Evolutionary conservation across 2,329 filamentous ascomycete species (phyloP), one percentile per base, ranked within the genome.

Genomic region (Colletotrichum coccodes): DNA sequence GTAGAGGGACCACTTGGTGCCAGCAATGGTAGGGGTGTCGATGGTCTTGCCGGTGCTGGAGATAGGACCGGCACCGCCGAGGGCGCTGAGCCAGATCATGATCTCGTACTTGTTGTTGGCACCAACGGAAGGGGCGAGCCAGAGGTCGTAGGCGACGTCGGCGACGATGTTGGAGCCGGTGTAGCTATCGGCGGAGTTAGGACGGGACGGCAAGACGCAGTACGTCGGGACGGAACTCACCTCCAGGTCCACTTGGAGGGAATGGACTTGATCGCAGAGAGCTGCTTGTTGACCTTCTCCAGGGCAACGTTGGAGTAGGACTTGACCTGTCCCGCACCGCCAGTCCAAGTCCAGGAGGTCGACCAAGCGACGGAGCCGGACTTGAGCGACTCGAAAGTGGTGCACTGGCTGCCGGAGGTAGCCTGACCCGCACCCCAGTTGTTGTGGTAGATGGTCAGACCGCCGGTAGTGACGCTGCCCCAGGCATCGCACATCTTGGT

Each of bases 61-160:
- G 64, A 75, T 74, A 30, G 73, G 74, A 30, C 72, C 70, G 14
- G 74, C 74, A 21, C 74, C 70, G 49, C 72, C 73, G 47, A 59
- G 56, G 46, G 69, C 59, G 50, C 58, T 70, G 2, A 75, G 72
- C 73, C 71, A 75, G 72, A 75, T 72, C 71, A 75, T 74, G 60
- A 75, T 71, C 57, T 75, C 72, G 62, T 88, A 89, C 73, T 88
- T 80, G 23, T 82, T 74, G 57, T 81, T 83, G 34, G 75, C 76
- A 7, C 83, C 79, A n/a, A 80, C 80, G 42, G 82, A 80, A 28
- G 77, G 76, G 14, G 79, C 79, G 44, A 86, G 86, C 80, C 90
- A 90, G 58, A 90, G 76, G 73, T 90, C 87, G 75, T 89, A 90
- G 26, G 87, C 81, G 14, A 90, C 87, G 73, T 90, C 82, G 50